Conservation (phyloP, 345 rosid species). For the Citrus trifoliata region DNA sequence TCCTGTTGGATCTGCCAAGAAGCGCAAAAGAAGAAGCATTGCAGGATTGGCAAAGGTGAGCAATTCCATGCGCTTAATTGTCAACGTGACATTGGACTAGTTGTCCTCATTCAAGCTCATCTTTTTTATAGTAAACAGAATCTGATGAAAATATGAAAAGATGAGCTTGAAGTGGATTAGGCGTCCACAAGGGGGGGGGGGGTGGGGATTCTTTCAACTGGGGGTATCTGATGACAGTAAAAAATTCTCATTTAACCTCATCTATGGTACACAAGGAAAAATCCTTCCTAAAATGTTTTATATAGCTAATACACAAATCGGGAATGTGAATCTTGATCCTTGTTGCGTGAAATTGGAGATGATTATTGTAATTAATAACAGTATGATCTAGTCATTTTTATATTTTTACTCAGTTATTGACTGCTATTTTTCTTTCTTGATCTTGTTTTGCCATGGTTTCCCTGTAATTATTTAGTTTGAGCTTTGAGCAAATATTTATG, state of each 20-base stretch:
- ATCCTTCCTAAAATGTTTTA: too few relatives aligned
- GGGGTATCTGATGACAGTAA: background rate
- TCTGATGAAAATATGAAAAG: background rate
- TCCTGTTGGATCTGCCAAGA: constrained; percentile 56
- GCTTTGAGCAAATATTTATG: background rate
- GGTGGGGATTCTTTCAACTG: background rate
- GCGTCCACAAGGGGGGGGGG: background rate
- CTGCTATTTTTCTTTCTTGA: too few relatives aligned
- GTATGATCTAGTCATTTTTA: too few relatives aligned
- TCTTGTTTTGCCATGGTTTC: background rate
- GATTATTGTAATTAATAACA: too few relatives aligned
- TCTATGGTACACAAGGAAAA: too few relatives aligned
- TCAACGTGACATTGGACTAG: background rate
- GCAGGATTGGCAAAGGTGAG: constrained; percentile 75
- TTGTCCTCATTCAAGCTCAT: background rate
- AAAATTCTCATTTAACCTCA: background rate
- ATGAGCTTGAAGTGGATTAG: background rate
- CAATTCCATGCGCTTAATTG: background rate
- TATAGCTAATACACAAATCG: too few relatives aligned
- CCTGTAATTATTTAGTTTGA: background rate
- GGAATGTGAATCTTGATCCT: too few relatives aligned
- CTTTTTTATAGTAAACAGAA: background rate
- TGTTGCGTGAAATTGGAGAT: too few relatives aligned
- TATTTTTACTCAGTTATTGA: too few relatives aligned
- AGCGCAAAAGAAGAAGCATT: constrained; percentile 69